These are phyloP conservation scores for Neonectria faginata DNA, from an alignment of 2,329 filamentous ascomycete genomes.

Conservation along the genomic window DNA sequence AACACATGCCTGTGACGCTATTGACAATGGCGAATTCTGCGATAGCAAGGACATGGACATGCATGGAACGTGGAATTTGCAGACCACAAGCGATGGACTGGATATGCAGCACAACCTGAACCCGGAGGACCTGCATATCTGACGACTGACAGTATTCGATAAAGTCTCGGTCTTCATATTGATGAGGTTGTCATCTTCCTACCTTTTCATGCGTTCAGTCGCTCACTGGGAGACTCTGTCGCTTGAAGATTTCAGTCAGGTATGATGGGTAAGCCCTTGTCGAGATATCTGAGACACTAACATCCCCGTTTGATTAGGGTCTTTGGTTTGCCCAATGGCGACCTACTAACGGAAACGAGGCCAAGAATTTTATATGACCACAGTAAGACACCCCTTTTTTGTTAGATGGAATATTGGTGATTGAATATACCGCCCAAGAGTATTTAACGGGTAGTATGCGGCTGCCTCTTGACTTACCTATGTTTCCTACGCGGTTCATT, in stretches of 20 bases:
- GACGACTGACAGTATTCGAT: background rate
- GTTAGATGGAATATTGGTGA: background rate
- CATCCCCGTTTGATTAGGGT: background rate
- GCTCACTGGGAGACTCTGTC: background rate
- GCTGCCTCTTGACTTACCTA: background rate
- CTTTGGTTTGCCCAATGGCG: background rate
- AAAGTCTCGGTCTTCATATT: background rate
- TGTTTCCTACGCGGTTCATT: background rate
- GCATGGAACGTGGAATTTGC: constrained; percentile 42
- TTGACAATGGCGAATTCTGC: constrained; percentile 34
- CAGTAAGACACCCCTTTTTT: background rate
- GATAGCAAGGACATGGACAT: constrained; percentile 44
- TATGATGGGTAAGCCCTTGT: background rate
- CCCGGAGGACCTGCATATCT: constrained; percentile 44
- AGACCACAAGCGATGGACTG: constrained; percentile 37
- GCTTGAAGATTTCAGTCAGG: background rate
- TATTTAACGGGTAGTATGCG: background rate
- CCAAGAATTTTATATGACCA: constrained; percentile 1
- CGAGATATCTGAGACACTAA: background rate
- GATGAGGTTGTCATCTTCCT: background rate
- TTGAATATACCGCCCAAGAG: background rate
- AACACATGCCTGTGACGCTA: constrained; percentile 41
- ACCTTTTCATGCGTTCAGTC: background rate
- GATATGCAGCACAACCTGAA: constrained; percentile 40
- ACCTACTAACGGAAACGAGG: background rate